Base-by-base conservation (phyloP, 176 grass and related monocot species). In the Paspalum vaginatum region DNA sequence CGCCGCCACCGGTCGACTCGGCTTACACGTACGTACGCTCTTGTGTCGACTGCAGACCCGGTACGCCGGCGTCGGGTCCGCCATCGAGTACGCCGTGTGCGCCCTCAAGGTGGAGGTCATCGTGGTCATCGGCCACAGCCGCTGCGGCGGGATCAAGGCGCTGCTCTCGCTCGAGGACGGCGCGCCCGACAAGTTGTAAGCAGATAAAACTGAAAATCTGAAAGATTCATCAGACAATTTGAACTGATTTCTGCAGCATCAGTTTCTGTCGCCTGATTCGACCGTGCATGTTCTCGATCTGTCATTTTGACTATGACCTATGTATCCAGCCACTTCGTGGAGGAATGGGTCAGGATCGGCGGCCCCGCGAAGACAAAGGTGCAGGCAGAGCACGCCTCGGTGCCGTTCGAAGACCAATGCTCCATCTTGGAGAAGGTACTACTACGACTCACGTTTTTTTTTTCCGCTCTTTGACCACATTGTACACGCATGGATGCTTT, bases 91-190 rank as follows among this genome's bases (percentile, higher is more conserved):
- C 70, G 95, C 95, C 38, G 88, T 98, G 50, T 47, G 72, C 15
- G 84, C 89, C 40, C 95, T 95, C 67, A 87, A 98, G 88, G 77
- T 98, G 69, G 88, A 94, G 86, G 62, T 61, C 75, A 91, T 98
- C 48, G 92, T 94, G 4, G 96, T 98, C 81, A 95, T 98, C 20
- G 96, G 96, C 42, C 96, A 98, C 90, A 98, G 96, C 86, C 90
- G 91, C 74, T 98, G 96, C 78, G 96, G 96, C 78, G 96, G 96
- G n/a, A 98, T 98, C 78, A 98, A 93, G 86, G 96, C 90, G 5
- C 92, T 98, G n/a, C 91, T 98, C 75, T 92, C 92, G 0, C 80
- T 98, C 66, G 37, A 87, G 60, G 90, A 93, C 16, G 96, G 93
- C 67, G 84, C 90, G 20, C 46, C 61, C 1, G 11, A 78, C 60